Conservation (phyloP, 2,329 filamentous ascomycete genomes). For the Fusarium sp. region DNA sequence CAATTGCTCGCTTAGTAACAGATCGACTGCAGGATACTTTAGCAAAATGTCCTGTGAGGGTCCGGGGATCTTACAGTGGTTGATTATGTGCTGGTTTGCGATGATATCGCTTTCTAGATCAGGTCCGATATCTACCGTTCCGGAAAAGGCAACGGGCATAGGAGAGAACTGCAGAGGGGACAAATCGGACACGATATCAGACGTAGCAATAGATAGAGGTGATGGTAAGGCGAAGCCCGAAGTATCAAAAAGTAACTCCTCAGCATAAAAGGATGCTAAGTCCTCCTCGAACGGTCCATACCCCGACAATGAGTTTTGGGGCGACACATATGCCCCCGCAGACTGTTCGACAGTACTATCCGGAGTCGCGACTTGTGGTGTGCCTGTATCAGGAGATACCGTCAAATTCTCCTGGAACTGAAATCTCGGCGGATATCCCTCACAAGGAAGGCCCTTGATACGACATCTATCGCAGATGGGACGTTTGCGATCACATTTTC, state of each 20-base stretch:
- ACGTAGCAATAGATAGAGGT: neutral
- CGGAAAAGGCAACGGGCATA: neutral
- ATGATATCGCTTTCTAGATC: slow-evolving; percentile 19
- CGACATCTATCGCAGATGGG: slow-evolving; percentile 47
- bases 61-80: slow-evolving; percentile 14
- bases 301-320: neutral
- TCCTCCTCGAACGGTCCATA: accelerated
- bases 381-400: accelerated
- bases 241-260: accelerated
- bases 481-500: slow-evolving; percentile 49
- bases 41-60: accelerated
- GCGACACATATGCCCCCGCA: neutral
- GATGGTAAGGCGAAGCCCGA: neutral
- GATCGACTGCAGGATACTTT: slow-evolving; percentile 30
- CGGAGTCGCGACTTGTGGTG: accelerated
- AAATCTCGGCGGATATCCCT: slow-evolving; percentile 48
- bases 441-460: slow-evolving; percentile 47
- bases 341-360: neutral
- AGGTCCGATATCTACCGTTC: neutral
- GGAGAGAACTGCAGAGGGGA: accelerated
- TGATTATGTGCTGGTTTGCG: slow-evolving; percentile 8
- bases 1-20: slow-evolving; percentile 35
- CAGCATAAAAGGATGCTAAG: neutral
- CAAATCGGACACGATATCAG: neutral
- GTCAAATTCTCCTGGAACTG: slow-evolving; percentile 44